Evolutionary conservation across 2,329 filamentous ascomycete species (phyloP).

Genomic region (Ophiostoma sp.): DNA sequence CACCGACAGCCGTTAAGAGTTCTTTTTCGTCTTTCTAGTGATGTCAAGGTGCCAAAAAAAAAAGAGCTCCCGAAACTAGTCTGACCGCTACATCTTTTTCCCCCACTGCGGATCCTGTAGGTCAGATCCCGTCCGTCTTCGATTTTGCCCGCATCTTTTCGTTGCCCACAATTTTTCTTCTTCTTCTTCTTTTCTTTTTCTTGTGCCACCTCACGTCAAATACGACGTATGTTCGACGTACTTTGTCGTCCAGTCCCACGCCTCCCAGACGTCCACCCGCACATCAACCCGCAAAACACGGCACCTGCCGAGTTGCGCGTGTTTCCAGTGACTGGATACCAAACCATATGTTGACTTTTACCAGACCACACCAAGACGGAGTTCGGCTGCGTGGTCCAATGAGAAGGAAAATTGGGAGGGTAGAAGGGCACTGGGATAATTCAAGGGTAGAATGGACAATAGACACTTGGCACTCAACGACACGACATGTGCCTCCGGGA

Average conservation of each 20-base stretch:
- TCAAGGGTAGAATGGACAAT: not conserved
- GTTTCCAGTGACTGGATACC: slow-evolving; percentile 1
- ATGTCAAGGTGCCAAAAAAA: not conserved
- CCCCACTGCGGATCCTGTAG: not conserved
- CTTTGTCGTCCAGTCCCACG: not conserved
- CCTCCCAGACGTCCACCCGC: not conserved
- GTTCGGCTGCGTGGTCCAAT: slow-evolving; percentile 4
- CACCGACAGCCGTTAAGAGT: not conserved
- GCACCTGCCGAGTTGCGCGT: slow-evolving; percentile 9
- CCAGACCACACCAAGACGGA: not conserved
- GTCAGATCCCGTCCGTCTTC: not conserved
- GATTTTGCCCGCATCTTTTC: not conserved
- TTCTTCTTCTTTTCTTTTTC: not conserved
- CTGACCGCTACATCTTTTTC: slow-evolving; percentile 3
- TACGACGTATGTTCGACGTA: not conserved
- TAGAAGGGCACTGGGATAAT: not conserved
- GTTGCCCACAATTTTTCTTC: not conserved
- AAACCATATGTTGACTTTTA: not conserved
- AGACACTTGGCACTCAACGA: slow-evolving; percentile 1
- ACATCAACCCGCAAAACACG: not conserved
- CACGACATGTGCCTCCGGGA: not conserved
- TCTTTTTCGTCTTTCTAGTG: not conserved
- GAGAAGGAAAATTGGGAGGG: not conserved
- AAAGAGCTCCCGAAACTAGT: not conserved
- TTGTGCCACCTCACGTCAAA: not conserved